Evolutionary conservation across 2,329 filamentous ascomycete species (phyloP).

Genomic region (Pseudogymnoascus sp.): DNA sequence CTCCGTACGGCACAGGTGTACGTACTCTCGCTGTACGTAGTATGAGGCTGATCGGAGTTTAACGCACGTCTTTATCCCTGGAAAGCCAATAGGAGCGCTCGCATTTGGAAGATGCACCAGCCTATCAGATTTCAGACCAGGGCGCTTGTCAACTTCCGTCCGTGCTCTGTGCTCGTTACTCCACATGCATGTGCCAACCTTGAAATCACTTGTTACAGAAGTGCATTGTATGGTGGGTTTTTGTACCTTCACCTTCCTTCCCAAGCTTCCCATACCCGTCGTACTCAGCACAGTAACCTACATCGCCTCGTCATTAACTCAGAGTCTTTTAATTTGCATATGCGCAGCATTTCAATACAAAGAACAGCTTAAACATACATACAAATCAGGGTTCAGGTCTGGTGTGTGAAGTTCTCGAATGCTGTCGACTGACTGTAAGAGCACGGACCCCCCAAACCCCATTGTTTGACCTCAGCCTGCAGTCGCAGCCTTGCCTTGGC

Average conservation of each 20-base stretch:
- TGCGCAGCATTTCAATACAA: background rate
- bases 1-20: background rate
- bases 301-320: background rate
- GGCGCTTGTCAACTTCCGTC: background rate
- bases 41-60: conserved; percentile 3
- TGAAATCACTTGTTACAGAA: background rate
- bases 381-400: background rate
- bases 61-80: background rate
- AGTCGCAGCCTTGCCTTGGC: background rate
- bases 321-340: background rate
- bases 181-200: conserved; percentile 7
- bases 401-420: background rate
- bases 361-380: background rate
- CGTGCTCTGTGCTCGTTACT: background rate
- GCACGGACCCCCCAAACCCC: background rate
- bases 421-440: background rate
- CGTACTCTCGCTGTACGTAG: background rate
- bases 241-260: background rate
- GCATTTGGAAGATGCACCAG: background rate
- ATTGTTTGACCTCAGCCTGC: background rate
- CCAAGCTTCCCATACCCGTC: background rate
- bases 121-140: background rate
- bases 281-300: background rate
- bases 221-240: background rate
- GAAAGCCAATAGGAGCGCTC: background rate